Conservation (phyloP, 768 basidiomycete genomes). For the Candolleomyces eurysporus region DNA sequence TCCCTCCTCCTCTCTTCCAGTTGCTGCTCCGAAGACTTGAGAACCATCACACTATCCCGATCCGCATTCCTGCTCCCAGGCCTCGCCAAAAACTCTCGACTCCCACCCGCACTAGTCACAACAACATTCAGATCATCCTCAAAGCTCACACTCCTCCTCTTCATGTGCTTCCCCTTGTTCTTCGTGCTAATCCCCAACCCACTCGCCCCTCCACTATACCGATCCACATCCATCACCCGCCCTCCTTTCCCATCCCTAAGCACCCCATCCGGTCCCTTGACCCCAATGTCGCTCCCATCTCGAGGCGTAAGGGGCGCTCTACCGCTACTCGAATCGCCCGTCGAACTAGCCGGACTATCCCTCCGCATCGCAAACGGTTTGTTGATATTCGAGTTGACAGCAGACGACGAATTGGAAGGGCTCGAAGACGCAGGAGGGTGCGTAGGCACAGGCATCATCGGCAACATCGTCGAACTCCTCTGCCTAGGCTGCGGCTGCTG, state of each 20-base stretch:
- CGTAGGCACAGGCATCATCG: slow-evolving; percentile 24
- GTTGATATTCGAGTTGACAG: slow-evolving; percentile 17
- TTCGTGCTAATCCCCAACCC: slow-evolving; percentile 14
- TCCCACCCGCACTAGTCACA: slow-evolving; percentile 1
- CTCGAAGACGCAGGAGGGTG: slow-evolving; percentile 23
- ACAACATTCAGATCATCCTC: slow-evolving; percentile 43
- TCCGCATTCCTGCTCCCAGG: background rate
- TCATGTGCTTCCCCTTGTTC: slow-evolving; percentile 28
- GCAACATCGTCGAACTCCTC: slow-evolving; percentile 41
- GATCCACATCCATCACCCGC: background rate
- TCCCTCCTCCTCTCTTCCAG: slow-evolving; percentile 64
- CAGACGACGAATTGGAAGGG: slow-evolving; percentile 7
- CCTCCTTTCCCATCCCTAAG: background rate
- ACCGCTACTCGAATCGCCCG: slow-evolving; percentile 81
- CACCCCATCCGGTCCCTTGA: slow-evolving; percentile 11
- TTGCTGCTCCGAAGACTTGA: slow-evolving; percentile 31
- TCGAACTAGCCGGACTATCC: slow-evolving; percentile 80
- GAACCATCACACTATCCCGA: slow-evolving; percentile 12
- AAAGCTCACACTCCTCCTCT: slow-evolving; percentile 69
- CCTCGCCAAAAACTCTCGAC: slow-evolving; percentile 6
- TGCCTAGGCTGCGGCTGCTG: slow-evolving; percentile 23
- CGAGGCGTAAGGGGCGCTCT: slow-evolving; percentile 72
- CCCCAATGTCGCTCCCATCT: slow-evolving; percentile 68
- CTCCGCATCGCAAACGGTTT: slow-evolving; percentile 60
- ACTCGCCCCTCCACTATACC: slow-evolving; percentile 17